Conservation (phyloP, 176 grass and related monocot genomes). For the Saccharum officinarum region DNA sequence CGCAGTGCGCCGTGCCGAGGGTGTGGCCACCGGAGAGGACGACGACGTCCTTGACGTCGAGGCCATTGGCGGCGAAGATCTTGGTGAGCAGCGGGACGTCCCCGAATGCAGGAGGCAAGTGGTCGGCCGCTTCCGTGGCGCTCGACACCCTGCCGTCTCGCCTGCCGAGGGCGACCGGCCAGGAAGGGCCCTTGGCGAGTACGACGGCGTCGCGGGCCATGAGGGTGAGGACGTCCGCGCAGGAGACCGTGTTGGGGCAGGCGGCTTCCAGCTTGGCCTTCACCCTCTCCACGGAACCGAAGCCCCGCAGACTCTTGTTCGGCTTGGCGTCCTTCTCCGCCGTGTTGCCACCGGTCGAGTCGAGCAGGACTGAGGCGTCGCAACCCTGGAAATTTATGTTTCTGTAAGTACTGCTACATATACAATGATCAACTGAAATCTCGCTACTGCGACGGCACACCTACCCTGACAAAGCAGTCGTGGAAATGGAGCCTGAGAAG, state of each 20-base stretch:
- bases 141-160: constrained; percentile 23
- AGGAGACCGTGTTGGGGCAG: constrained; percentile 57
- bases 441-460: background rate
- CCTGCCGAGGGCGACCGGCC: constrained; percentile 17
- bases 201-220: constrained; percentile 66
- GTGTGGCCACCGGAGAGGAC: constrained; percentile 53
- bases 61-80: constrained; percentile 36
- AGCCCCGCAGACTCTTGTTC: constrained; percentile 54
- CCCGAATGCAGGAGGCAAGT: background rate
- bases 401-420: background rate
- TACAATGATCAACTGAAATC: background rate
- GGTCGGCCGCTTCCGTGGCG: background rate
- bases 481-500: constrained; percentile 73
- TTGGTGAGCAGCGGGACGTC: constrained; percentile 4
- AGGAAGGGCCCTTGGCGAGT: constrained; percentile 34
- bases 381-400: constrained; percentile 45
- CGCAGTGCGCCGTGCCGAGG: constrained; percentile 58
- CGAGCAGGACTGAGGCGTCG: constrained; percentile 70
- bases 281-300: constrained; percentile 58
- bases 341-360: constrained; percentile 25
- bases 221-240: constrained; percentile 65
- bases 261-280: constrained; percentile 63
- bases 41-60: constrained; percentile 26
- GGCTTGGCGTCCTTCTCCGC: constrained; percentile 64
- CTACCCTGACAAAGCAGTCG: constrained; percentile 69